Evolutionary conservation across 177 flowering plant genomes (phyloP), one percentile per base, ranked within the genome.

Genomic region (Vitis hybrid): DNA sequence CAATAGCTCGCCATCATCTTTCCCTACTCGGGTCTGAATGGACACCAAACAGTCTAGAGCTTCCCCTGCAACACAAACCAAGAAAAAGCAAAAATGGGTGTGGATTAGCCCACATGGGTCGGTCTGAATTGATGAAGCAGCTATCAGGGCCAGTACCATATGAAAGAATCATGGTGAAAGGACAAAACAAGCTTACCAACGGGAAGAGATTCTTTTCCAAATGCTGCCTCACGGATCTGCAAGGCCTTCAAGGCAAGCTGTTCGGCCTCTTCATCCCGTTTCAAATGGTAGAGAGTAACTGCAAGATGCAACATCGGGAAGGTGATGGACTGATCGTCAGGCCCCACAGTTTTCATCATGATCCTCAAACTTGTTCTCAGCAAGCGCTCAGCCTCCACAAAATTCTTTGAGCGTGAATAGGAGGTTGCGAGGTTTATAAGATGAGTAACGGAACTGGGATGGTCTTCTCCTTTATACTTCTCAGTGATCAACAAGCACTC

Each of bases 291-390:
- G 50, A 92, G 94, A 67, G 89, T 86, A 62, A 91, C 85, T 1
- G 97, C 97, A 67, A 95, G 92, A 74, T 87, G 82, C 77, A 95
- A 67, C 97, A 91, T 90, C 4, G 97, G 97, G 63, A 87, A 82
- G 44, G 88, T 77, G 71, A 91, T 77, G 67, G 97, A 85, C 61
- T 77, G 94, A 74, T 93, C 89, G 18, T 88, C 86, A 11, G 88
- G 84, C 4, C 77, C 83, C 47, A 77, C 75, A 10, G 80, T 62
- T 65, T 81, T 88, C 73, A 13, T 70, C 89, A 91, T 85, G 64
- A 89, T 82, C 65, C 75, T 77, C 76, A 95, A 75, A 77, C 92
- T 72, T 47, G 75, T 82, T 71, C 92, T 86, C 60, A 91, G 80
- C 79, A 89, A 78, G 67, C 91, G 90, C 81, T 95, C 99, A 55